Evolutionary conservation across 1,284 basidiomycete species (phyloP).

Genomic region (Sparassis latifolia): DNA sequence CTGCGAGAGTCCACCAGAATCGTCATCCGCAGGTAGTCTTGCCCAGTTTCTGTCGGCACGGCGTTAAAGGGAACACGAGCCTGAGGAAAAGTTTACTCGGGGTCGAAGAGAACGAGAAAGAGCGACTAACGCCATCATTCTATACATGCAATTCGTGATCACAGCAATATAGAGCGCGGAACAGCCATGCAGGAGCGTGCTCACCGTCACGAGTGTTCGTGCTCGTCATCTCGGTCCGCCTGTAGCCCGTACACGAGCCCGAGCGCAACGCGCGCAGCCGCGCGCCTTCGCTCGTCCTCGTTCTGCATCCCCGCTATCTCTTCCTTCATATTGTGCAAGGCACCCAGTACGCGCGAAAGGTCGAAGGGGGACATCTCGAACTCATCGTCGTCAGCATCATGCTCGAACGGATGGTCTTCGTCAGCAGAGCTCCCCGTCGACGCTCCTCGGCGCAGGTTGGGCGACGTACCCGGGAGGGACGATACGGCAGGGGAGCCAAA

Average conservation of each 20-base stretch:
- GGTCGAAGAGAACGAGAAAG: too few species aligned
- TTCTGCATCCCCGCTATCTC: slow-evolving; percentile 65
- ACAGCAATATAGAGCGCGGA: too few species aligned
- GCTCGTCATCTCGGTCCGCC: slow-evolving; percentile 16
- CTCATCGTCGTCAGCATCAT: slow-evolving; percentile 23
- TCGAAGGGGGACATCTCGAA: slow-evolving; percentile 44
- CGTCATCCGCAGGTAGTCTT: too few species aligned
- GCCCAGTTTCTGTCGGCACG: too few species aligned
- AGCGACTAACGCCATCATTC: too few species aligned
- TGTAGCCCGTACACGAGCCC: slow-evolving; percentile 67
- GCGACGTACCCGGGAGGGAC: slow-evolving; percentile 4
- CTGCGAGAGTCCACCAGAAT: too few species aligned
- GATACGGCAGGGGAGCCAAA: slow-evolving; percentile 35
- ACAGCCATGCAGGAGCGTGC: too few species aligned
- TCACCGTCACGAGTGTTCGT: not conserved
- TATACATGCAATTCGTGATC: too few species aligned
- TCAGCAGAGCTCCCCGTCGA: not conserved
- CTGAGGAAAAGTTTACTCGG: too few species aligned
- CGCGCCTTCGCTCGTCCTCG: slow-evolving; percentile 53
- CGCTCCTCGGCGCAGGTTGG: slow-evolving; percentile 1
- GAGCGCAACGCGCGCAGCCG: slow-evolving; percentile 67
- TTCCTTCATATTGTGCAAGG: slow-evolving; percentile 62
- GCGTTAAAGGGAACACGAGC: too few species aligned
- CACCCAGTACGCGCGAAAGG: slow-evolving; percentile 52
- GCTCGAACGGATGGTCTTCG: slow-evolving; percentile 12